These are phyloP conservation scores for Plasmodium inui DNA, from an alignment of 169 alveolate species.

Conservation along the genomic window DNA sequence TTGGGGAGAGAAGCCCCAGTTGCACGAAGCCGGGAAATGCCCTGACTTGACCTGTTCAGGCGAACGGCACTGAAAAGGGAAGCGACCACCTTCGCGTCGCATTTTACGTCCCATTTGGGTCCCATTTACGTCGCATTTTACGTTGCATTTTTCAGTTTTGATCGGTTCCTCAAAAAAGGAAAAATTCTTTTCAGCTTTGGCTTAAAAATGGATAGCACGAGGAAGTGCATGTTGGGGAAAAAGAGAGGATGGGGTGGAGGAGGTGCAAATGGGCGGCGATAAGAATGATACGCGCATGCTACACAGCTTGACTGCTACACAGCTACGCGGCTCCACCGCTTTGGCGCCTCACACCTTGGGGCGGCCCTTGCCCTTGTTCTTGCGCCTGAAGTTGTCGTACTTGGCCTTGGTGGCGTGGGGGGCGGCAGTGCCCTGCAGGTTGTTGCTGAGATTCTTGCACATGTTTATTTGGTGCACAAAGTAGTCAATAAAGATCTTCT, in stretches of 20 bases:
- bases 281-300: too few relatives aligned
- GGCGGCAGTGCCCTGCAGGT: slow-evolving; percentile 62
- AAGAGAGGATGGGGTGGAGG: background rate
- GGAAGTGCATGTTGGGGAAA: background rate
- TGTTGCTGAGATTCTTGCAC: slow-evolving; percentile 80
- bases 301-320: too few relatives aligned
- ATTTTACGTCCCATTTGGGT: background rate
- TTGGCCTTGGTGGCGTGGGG: slow-evolving; percentile 18
- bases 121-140: background rate
- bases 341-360: background rate
- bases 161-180: background rate
- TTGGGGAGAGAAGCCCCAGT: background rate
- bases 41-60: background rate
- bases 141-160: background rate
- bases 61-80: background rate
- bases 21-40: background rate
- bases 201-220: background rate
- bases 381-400: slow-evolving; percentile 40
- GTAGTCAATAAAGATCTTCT: slow-evolving; percentile 84
- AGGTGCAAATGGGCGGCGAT: background rate
- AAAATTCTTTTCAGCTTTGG: background rate
- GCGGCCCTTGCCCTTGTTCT: slow-evolving; percentile 20
- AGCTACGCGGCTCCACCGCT: background rate
- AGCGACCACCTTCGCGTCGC: background rate
- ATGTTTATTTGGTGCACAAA: slow-evolving; percentile 84